Percentiles rank a stretch among this genome's conserved stretches.
Conservation (phyloP, 139 green algal species). For the Dunaliella primolecta region DNA sequence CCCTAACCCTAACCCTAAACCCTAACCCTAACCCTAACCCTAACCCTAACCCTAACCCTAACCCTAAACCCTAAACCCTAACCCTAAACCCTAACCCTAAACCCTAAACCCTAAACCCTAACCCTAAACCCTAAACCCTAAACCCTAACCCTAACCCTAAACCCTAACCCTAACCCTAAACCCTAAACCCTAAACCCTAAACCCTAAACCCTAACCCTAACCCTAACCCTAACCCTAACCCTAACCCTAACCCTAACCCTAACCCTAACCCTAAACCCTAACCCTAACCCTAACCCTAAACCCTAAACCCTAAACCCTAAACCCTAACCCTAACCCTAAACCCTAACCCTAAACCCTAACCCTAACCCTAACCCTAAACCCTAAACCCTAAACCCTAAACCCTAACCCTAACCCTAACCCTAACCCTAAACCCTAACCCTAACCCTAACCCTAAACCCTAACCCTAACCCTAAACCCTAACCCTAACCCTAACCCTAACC, state of each 20-base stretch:
- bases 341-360: neutral
- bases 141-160: conserved; percentile 2
- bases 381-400: neutral
- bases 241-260: conserved; percentile 2
- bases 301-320: neutral
- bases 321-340: conserved; percentile 1
- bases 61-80: neutral
- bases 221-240: conserved; percentile 2
- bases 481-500: conserved; percentile 2
- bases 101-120: neutral
- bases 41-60: conserved; percentile 4
- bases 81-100: neutral
- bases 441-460: conserved; percentile 3
- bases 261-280: conserved; percentile 3
- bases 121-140: neutral
- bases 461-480: conserved; percentile 3
- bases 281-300: conserved; percentile 3
- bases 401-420: conserved; percentile 2
- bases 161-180: neutral
- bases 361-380: neutral
- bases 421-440: conserved; percentile 3
- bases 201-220: neutral
- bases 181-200: neutral
- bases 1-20: conserved; percentile 2
- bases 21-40: conserved; percentile 2